Evolutionary conservation across 257 asterid genomes (phyloP).

Genomic region (Ballota nigra): DNA sequence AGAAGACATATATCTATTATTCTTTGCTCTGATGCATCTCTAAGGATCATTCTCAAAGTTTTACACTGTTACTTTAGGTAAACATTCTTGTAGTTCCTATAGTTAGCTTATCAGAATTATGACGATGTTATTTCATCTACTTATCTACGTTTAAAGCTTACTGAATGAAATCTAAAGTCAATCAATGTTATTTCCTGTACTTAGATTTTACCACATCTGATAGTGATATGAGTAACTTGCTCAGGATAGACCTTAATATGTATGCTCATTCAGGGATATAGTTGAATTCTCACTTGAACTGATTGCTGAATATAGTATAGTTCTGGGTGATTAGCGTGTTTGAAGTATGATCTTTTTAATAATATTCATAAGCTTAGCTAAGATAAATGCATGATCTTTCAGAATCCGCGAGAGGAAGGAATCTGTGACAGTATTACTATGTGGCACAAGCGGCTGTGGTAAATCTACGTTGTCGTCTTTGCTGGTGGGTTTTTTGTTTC

Average conservation of each 20-base stretch:
- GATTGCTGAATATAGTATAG: not conserved
- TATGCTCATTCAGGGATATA: not conserved
- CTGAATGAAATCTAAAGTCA: not conserved
- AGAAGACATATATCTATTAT: not conserved
- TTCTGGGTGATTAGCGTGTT: not conserved
- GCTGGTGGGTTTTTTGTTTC: constrained; percentile 57
- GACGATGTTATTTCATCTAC: not conserved
- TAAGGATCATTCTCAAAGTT: not conserved
- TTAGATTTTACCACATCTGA: not conserved
- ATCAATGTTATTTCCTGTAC: not conserved
- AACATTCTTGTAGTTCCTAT: not conserved
- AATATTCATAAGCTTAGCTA: constrained; percentile 4
- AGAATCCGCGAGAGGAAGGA: constrained; percentile 86
- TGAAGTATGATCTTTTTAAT: not conserved
- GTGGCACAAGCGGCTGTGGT: constrained; percentile 98
- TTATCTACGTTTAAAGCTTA: not conserved
- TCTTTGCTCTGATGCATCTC: not conserved
- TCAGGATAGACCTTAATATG: not conserved
- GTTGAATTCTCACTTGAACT: not conserved
- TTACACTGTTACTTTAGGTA: not conserved
- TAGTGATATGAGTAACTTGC: not conserved
- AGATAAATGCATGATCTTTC: constrained; percentile 16
- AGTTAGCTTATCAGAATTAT: not conserved
- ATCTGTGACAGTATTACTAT: constrained; percentile 72
- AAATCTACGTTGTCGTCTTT: constrained; percentile 92